Percentiles rank a stretch among this genome's conserved stretches.
Conservation (phyloP, 192 early-diverging fungal species). For the Linnemannia elongata region DNA sequence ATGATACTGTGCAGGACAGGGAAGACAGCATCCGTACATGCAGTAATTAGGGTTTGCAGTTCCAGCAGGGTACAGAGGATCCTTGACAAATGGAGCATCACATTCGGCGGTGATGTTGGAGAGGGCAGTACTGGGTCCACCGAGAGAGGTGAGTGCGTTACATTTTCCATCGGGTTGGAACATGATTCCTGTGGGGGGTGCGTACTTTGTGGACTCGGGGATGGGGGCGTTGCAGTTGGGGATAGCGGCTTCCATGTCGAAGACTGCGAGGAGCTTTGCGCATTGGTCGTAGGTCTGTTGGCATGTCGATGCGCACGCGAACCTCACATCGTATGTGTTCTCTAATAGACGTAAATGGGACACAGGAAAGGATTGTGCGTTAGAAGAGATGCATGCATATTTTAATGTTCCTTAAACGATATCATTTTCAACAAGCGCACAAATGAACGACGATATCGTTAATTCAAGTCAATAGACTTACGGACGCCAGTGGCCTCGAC, state of each 20-base stretch:
- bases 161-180: slow-evolving; percentile 36
- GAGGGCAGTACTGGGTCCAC: background rate
- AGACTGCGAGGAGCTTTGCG: slow-evolving; percentile 26
- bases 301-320: slow-evolving; percentile 57
- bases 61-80: slow-evolving; percentile 44
- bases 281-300: slow-evolving; percentile 22
- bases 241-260: slow-evolving; percentile 6
- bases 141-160: slow-evolving; percentile 18
- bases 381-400: background rate
- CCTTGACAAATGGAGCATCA: slow-evolving; percentile 56
- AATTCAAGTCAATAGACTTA: background rate
- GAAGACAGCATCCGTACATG: slow-evolving; percentile 64
- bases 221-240: slow-evolving; percentile 47
- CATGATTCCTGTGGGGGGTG: slow-evolving; percentile 16
- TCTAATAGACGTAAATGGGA: background rate
- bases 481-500: slow-evolving; percentile 13
- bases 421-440: too few species aligned
- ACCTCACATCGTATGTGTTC: slow-evolving; percentile 19
- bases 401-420: too few species aligned
- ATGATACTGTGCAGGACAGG: slow-evolving; percentile 64
- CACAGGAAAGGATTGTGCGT: background rate
- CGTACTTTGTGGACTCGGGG: background rate
- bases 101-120: slow-evolving; percentile 39
- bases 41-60: slow-evolving; percentile 48
- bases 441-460: too few species aligned